These are phyloP conservation scores for Gossypium lobatum DNA, from an alignment of 441 rosid species.

Conservation along the genomic window DNA sequence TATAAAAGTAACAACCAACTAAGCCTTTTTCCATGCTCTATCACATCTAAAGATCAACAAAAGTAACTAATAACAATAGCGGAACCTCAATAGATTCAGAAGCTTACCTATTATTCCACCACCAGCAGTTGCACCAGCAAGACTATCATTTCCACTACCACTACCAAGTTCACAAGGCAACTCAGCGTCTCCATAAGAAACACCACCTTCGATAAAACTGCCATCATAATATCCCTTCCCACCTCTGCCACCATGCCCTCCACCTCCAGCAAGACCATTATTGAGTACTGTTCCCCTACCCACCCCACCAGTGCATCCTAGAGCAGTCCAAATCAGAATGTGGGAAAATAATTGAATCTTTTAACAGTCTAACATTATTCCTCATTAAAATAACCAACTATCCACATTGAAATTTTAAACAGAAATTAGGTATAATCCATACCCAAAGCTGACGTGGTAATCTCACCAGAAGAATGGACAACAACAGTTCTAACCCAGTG, in stretches of 20 bases:
- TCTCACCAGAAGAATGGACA: slow-evolving; percentile 53
- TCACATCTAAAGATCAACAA: background rate
- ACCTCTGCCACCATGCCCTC: slow-evolving; percentile 95
- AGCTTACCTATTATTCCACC: slow-evolving; percentile 85
- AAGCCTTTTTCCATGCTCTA: background rate
- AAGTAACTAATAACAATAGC: background rate
- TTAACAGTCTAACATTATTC: background rate
- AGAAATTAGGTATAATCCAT: slow-evolving; percentile 13
- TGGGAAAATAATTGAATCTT: slow-evolving; percentile 4
- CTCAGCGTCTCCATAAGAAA: slow-evolving; percentile 67
- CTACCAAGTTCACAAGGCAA: slow-evolving; percentile 98
- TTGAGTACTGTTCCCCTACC: slow-evolving; percentile 66
- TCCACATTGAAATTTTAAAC: background rate
- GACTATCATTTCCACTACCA: slow-evolving; percentile 79
- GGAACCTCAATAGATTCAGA: slow-evolving; percentile 10
- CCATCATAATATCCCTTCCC: slow-evolving; percentile 80
- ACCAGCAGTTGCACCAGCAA: slow-evolving; percentile 68
- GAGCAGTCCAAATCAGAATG: slow-evolving; percentile 16
- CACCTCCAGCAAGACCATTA: slow-evolving; percentile 83
- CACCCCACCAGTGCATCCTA: slow-evolving; percentile 85
- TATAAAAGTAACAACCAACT: background rate
- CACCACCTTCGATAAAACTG: slow-evolving; percentile 68
- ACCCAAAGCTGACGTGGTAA: slow-evolving; percentile 79
- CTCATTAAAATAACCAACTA: background rate
- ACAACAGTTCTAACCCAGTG: slow-evolving; percentile 71